phyloP scores from a whole-genome alignment of 768 basidiomycete species.

The Cystofilobasidium bisporidii region DNA sequence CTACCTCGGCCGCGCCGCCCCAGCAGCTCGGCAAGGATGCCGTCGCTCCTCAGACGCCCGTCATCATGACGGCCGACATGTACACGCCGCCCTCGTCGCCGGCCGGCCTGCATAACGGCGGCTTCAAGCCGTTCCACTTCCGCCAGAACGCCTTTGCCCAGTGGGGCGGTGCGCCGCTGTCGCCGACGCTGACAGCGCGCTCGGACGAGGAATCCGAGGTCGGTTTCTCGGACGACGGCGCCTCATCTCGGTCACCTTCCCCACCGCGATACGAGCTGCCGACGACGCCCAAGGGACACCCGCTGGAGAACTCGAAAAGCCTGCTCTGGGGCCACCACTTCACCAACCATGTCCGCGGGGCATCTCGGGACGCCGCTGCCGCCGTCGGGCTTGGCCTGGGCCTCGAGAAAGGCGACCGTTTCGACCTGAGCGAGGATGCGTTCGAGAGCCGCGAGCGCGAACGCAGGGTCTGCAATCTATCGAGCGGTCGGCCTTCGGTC shows the following conservation, averaged over 20 bases:
- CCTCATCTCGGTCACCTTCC: background rate
- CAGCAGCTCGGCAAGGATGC: too few species aligned
- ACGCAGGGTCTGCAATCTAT: background rate
- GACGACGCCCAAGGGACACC: slow-evolving; percentile 14
- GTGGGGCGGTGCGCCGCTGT: background rate
- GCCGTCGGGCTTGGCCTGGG: slow-evolving; percentile 8
- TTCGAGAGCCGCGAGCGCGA: slow-evolving; percentile 8
- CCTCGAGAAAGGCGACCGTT: background rate
- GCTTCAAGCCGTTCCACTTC: background rate
- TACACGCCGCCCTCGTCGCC: background rate
- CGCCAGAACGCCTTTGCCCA: slow-evolving; percentile 15
- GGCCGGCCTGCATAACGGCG: background rate
- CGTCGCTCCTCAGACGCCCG: too few species aligned
- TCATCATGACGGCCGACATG: background rate
- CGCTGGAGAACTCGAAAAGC: background rate
- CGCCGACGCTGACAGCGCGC: slow-evolving; percentile 6
- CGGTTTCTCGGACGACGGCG: background rate
- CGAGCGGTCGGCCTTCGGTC: background rate
- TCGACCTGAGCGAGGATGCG: background rate
- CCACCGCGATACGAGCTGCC: background rate
- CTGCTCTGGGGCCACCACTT: slow-evolving; percentile 5
- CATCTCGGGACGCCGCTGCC: background rate
- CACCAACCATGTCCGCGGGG: background rate
- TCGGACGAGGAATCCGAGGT: slow-evolving; percentile 12
- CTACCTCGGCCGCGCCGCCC: too few species aligned